Conservation (phyloP, 2,329 filamentous ascomycete genomes). For the Fusarium robinianum region DNA sequence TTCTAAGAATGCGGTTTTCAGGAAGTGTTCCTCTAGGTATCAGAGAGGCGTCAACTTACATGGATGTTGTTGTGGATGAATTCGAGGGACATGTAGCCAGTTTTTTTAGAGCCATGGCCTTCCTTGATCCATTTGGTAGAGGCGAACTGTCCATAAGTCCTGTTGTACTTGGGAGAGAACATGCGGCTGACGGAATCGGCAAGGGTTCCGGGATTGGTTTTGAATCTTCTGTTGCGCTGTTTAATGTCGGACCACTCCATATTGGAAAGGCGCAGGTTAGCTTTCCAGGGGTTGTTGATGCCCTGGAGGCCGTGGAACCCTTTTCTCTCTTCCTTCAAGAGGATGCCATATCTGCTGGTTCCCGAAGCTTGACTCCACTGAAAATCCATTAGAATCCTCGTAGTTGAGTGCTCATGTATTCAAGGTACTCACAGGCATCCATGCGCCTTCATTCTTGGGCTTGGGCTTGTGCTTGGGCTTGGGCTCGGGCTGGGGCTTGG, state of each 20-base stretch:
- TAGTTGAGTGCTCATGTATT: no score
- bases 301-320: slow-evolving; percentile 1
- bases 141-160: slow-evolving; percentile 26
- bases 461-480: no score
- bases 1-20: background rate
- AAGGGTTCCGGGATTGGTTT: slow-evolving; percentile 24
- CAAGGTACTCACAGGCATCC: no score
- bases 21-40: background rate
- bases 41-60: slow-evolving; percentile 17
- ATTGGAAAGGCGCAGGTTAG: background rate
- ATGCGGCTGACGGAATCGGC: slow-evolving; percentile 31
- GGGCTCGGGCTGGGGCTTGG: no score
- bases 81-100: slow-evolving; percentile 39
- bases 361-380: slow-evolving; percentile 6
- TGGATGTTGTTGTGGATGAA: slow-evolving; percentile 48
- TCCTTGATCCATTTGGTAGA: slow-evolving; percentile 7
- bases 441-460: no score
- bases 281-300: background rate
- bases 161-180: slow-evolving; percentile 32
- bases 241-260: background rate
- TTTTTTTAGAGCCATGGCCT: background rate
- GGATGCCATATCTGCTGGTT: slow-evolving; percentile 2
- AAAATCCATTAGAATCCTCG: background rate
- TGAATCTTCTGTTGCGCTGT: background rate
- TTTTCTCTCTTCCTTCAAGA: background rate